These are phyloP conservation scores for Gracilaria gracilis DNA, from an alignment of 23 red algal genomes.

Conservation along the genomic window DNA sequence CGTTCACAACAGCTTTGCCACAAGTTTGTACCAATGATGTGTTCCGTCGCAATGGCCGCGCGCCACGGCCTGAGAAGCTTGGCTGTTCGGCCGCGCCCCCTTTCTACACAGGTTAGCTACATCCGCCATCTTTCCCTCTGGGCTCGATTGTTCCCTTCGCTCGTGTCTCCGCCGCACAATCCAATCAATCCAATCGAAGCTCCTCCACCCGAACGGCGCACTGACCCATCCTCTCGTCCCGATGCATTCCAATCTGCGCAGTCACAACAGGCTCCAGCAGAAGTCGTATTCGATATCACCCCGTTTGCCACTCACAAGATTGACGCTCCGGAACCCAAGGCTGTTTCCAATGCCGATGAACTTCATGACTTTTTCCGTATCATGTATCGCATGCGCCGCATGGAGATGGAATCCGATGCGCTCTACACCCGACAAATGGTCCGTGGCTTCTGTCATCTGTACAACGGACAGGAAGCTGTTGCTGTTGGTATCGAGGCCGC, in stretches of 20 bases:
- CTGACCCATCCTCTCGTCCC: constrained; percentile 10
- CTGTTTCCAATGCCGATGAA: constrained; percentile 73
- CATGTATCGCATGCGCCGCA: constrained; percentile 95
- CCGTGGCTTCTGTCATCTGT: constrained; percentile 97
- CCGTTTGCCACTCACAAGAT: constrained; percentile 73
- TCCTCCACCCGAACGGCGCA: background rate
- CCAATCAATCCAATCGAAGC: background rate
- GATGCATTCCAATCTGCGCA: background rate
- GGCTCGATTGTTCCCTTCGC: constrained; percentile 51
- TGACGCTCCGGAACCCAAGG: constrained; percentile 68
- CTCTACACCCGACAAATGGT: constrained; percentile 88
- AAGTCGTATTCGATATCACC: constrained; percentile 63
- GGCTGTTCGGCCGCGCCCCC: background rate
- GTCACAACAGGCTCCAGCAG: constrained; percentile 25
- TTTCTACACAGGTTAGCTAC: constrained; percentile 65
- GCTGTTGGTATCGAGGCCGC: constrained; percentile 92
- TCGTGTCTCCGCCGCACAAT: background rate
- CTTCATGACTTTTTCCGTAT: constrained; percentile 81
- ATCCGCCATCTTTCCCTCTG: constrained; percentile 58
- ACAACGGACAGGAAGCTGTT: constrained; percentile 98
- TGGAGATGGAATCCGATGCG: constrained; percentile 93
- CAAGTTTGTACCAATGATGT: background rate
- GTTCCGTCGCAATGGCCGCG: background rate
- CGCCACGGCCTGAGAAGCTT: background rate
- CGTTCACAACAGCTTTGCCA: background rate